Conservation (phyloP, 2,329 filamentous ascomycete species). For the Phialocephala sp. region DNA sequence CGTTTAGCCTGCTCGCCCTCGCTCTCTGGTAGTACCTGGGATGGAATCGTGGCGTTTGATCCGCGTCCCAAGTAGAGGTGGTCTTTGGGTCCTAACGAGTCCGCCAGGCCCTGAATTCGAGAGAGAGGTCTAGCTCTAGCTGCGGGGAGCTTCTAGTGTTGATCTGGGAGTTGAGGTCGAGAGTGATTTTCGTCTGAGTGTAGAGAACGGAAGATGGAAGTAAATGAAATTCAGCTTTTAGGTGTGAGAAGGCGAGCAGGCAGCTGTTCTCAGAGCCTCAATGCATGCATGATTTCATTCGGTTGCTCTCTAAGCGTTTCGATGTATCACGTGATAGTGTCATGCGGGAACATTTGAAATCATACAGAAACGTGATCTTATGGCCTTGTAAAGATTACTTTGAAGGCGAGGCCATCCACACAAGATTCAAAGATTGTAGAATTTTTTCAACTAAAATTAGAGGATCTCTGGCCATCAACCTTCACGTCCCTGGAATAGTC, state of each 20-base stretch:
- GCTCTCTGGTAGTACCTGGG: slow-evolving; percentile 34
- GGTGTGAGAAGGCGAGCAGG: slow-evolving; percentile 9
- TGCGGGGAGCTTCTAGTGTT: slow-evolving; percentile 8
- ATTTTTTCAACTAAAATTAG: background rate
- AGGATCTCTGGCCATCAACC: background rate
- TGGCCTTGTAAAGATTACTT: background rate
- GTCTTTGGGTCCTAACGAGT: slow-evolving; percentile 29
- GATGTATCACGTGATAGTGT: background rate
- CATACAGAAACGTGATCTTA: background rate
- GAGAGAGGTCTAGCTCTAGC: slow-evolving; percentile 20
- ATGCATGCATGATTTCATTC: slow-evolving; percentile 1
- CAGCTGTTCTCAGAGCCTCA: slow-evolving; percentile 10
- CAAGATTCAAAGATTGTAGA: background rate
- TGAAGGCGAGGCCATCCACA: background rate
- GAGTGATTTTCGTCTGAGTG: background rate
- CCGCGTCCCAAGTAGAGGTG: slow-evolving; percentile 28
- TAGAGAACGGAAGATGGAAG: background rate
- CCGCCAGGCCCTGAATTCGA: slow-evolving; percentile 27
- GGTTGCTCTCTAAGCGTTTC: background rate
- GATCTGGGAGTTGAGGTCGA: background rate
- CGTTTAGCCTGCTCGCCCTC: slow-evolving; percentile 66
- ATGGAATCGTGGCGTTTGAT: slow-evolving; percentile 43
- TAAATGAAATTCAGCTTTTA: background rate
- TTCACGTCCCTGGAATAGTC: background rate
- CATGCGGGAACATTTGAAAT: slow-evolving; percentile 1